Conservation (phyloP, 306 rosid genomes). For the Prunus mume region DNA sequence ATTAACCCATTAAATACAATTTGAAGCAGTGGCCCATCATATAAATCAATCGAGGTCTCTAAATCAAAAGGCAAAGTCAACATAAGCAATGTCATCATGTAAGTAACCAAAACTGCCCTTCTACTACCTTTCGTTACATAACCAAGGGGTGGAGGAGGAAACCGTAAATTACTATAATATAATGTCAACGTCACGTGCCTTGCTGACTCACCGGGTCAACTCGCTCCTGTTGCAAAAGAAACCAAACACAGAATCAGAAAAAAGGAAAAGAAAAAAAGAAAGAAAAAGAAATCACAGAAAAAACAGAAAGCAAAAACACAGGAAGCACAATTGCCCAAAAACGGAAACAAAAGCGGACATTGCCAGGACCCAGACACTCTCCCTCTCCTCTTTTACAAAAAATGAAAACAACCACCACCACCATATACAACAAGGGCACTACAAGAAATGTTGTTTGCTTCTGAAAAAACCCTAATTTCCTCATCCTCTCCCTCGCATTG, state of each 20-base stretch:
- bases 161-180: too few species aligned
- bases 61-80: too few species aligned
- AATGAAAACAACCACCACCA: background rate
- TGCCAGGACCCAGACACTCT: background rate
- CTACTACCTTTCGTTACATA: too few species aligned
- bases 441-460: background rate
- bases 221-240: background rate
- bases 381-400: background rate
- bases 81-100: too few species aligned
- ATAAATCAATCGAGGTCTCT: too few species aligned
- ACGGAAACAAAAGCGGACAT: constrained; percentile 17
- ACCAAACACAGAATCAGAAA: background rate
- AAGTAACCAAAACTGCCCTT: too few species aligned
- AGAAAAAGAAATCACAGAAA: background rate
- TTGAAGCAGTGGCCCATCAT: too few species aligned
- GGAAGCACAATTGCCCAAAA: constrained; percentile 9
- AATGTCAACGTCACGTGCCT: constrained; percentile 2
- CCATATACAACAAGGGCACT: background rate
- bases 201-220: background rate
- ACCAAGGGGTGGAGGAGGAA: too few species aligned
- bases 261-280: background rate
- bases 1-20: too few species aligned
- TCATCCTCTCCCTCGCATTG: background rate
- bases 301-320: background rate
- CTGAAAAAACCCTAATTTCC: constrained; percentile 3